A percentile compares a stretch with the other conserved stretches of the same genome.
These are phyloP conservation scores for Petunia hybrid DNA, from an alignment of 305 asterid genomes.

Conservation along the genomic window DNA sequence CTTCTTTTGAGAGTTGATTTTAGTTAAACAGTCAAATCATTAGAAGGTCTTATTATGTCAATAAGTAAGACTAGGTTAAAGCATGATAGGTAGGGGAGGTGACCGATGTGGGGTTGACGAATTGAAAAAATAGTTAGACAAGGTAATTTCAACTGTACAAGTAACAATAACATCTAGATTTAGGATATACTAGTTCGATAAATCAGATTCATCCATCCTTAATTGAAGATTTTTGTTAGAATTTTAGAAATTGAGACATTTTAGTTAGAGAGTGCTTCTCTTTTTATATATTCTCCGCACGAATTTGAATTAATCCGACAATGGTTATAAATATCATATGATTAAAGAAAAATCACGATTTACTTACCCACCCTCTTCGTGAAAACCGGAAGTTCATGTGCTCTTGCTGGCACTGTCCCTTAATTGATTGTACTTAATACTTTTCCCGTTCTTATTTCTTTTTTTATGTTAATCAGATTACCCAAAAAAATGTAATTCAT, in stretches of 20 bases:
- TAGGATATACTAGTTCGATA: too few relatives aligned
- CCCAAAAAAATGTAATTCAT: too few relatives aligned
- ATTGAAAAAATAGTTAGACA: conserved; percentile 52
- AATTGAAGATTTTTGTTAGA: too few relatives aligned
- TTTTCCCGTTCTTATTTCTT: too few relatives aligned
- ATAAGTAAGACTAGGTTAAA: conserved; percentile 11
- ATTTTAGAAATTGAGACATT: too few relatives aligned
- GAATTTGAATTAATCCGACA: too few relatives aligned
- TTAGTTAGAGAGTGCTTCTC: neutral
- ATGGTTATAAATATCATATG: too few relatives aligned
- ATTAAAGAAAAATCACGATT: too few relatives aligned
- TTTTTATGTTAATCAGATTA: too few relatives aligned
- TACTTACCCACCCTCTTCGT: conserved; percentile 51
- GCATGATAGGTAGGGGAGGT: neutral
- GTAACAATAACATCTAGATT: conserved; percentile 44
- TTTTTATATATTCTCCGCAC: too few relatives aligned
- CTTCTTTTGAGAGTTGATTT: conserved; percentile 32
- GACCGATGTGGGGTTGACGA: conserved; percentile 30
- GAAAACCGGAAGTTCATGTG: conserved; percentile 55
- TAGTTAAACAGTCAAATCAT: conserved; percentile 34
- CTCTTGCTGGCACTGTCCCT: conserved; percentile 34
- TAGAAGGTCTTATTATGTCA: conserved; percentile 13
- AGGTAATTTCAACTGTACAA: conserved; percentile 48
- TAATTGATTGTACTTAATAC: neutral
- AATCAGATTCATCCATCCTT: too few relatives aligned